Evolutionary conservation across 2,329 filamentous ascomycete species (phyloP).

Genomic region (Aspergillus caelatus): DNA sequence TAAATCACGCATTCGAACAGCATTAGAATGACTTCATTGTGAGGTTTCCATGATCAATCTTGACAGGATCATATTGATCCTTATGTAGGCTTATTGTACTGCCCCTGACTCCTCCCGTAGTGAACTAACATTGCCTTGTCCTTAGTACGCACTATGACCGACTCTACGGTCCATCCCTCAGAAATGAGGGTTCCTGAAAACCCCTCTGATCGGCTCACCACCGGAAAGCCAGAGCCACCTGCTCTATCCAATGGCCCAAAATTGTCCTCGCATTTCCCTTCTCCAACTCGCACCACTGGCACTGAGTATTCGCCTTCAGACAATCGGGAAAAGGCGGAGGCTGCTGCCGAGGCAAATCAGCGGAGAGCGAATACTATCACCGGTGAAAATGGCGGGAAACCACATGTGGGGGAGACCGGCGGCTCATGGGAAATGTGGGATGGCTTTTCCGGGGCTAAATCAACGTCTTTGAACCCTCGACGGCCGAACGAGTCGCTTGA

Average conservation of each 20-base stretch:
- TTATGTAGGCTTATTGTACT: not conserved
- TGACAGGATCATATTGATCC: slow-evolving; percentile 17
- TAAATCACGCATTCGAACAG: not conserved
- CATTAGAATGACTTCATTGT: slow-evolving; percentile 5
- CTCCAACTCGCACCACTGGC: slow-evolving; percentile 30
- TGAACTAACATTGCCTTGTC: slow-evolving; percentile 7
- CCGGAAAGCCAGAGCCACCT: slow-evolving; percentile 24
- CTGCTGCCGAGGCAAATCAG: slow-evolving; percentile 15
- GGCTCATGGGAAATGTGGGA: slow-evolving; percentile 19
- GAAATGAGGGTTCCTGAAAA: slow-evolving; percentile 23
- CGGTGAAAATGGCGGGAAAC: slow-evolving; percentile 14
- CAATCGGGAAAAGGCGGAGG: slow-evolving; percentile 19
- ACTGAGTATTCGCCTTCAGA: slow-evolving; percentile 22
- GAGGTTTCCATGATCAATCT: slow-evolving; percentile 7
- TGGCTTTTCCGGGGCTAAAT: slow-evolving; percentile 20
- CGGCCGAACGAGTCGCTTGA: slow-evolving; percentile 30
- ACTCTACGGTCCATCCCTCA: slow-evolving; percentile 23
- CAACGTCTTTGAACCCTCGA: slow-evolving; percentile 28
- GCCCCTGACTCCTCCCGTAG: not conserved
- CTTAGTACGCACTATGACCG: slow-evolving; percentile 27
- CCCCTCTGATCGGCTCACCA: slow-evolving; percentile 19
- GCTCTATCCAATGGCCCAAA: slow-evolving; percentile 24
- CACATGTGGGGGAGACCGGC: slow-evolving; percentile 9
- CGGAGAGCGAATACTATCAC: slow-evolving; percentile 8
- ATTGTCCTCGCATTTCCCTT: slow-evolving; percentile 32